Base-by-base conservation (phyloP, 495 filamentous ascomycete genomes). In the Staphylotrichum tortipilum region DNA sequence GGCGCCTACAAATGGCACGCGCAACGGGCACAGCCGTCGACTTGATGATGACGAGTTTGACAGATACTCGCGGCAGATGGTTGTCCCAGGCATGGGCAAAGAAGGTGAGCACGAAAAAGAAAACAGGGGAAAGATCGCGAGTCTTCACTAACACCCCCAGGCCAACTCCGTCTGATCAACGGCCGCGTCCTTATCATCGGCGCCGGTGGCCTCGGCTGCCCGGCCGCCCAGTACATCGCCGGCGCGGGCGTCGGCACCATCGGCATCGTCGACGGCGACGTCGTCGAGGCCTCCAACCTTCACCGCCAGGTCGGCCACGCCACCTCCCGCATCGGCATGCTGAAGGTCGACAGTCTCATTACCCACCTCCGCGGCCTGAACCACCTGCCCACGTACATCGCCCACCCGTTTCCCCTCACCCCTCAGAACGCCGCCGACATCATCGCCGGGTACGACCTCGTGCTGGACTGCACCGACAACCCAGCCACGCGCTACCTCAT, bases 391-490 rank as follows among this genome's bases (percentile, higher is more conserved):
- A 76, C 65, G 4, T 88, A 89, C 63, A 60, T 74, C 33, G 57
- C 80, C 2, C 70, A 95, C 61, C 56, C 60, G 12, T 68, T 68
- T 26, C 82, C 83, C 49, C 71, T 95, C 21, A 74, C 71, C 1
- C 75, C 86, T 1, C 62, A 78, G 50, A 83, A 79, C 40, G 85
- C 88, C 0, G 68, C 81, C 8, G 58, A 73, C 14, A 80, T 82
- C 33, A 82, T 91, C 46, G 45, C 65, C 0, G 51, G 66, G 3
- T 96, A 94, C 62, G 88, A 96, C 58, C 54, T 95, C 5, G 79
- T 97, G 22, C 78, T 98, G 24, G 92, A 98, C 66, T 98, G 92
- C 59, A 95, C 89, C 4, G 92, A 98, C 65, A 88, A 88, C 48
- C 92, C 91, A 0, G 83, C 84, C 5, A 84, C 89, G 0, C 87